phyloP scores from a whole-genome alignment of 78 protist species.

The Neovahlkampfia damariscottae region DNA sequence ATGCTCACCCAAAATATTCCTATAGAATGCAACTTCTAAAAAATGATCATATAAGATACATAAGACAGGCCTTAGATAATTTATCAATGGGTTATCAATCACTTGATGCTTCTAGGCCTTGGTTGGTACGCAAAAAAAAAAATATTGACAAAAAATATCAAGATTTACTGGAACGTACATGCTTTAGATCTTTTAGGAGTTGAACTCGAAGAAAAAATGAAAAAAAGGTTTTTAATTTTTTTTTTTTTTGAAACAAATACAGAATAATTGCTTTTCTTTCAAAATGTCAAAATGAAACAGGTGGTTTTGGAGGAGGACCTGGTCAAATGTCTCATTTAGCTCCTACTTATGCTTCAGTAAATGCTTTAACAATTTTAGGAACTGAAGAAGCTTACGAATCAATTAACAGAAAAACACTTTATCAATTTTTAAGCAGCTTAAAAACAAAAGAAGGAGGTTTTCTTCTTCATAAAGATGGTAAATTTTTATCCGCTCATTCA shows the following conservation, averaged over 20 bases:
- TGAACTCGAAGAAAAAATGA: neutral
- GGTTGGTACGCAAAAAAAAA: no score
- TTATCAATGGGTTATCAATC: neutral
- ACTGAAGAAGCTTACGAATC: slow-evolving; percentile 25
- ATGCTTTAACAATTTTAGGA: slow-evolving; percentile 42
- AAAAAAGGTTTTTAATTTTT: neutral
- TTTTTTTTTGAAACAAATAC: neutral
- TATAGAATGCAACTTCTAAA: neutral
- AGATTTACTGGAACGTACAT: slow-evolving; percentile 76
- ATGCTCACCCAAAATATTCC: no score
- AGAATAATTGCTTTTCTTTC: neutral
- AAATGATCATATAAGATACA: neutral
- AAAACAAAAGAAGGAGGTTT: slow-evolving; percentile 44
- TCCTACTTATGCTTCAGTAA: slow-evolving; percentile 93
- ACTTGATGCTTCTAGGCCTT: slow-evolving; percentile 56
- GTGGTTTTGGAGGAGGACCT: slow-evolving; percentile 73
- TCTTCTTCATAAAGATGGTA: slow-evolving; percentile 67
- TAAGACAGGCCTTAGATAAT: neutral
- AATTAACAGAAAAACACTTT: slow-evolving; percentile 43
- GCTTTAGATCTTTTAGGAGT: slow-evolving; percentile 68
- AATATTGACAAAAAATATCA: no score
- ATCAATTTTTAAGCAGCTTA: slow-evolving; percentile 2
- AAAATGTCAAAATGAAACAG: slow-evolving; percentile 31
- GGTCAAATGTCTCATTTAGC: slow-evolving; percentile 82
- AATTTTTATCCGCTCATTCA: no score